A percentile compares a stretch with the other conserved stretches of the same genome.
Evolutionary conservation across 345 rosid genomes (phyloP).

Genomic region (Excoecaria agallocha): DNA sequence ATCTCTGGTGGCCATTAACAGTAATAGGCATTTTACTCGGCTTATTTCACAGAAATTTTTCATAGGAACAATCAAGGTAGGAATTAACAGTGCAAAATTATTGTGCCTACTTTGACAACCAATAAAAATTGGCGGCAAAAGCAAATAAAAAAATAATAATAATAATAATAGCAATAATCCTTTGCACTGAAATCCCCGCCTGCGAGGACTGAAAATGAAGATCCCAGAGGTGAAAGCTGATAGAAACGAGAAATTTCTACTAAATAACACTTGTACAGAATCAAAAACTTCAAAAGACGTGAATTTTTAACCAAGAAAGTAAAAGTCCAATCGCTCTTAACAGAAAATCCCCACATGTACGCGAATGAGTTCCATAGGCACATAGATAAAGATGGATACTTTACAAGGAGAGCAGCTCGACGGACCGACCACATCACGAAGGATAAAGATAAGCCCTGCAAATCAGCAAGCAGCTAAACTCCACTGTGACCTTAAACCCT

Average conservation of each 20-base stretch:
- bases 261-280: background rate
- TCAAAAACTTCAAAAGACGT: background rate
- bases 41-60: background rate
- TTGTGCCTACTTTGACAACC: background rate
- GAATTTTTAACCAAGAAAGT: background rate
- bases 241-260: background rate
- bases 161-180: no score
- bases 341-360: background rate
- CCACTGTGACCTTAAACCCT: background rate
- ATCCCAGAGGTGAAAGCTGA: background rate
- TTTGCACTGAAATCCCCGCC: background rate
- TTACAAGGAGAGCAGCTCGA: constrained; percentile 13
- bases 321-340: background rate
- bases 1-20: no score
- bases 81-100: background rate
- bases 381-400: constrained; percentile 4
- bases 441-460: background rate
- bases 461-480: background rate
- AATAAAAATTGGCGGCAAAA: no score
- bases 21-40: background rate
- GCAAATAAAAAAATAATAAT: no score
- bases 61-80: background rate
- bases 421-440: constrained; percentile 18
- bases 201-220: background rate
- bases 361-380: background rate